phyloP scores from a whole-genome alignment of 345 rosid genomes.

The Sisymbrium irio region DNA sequence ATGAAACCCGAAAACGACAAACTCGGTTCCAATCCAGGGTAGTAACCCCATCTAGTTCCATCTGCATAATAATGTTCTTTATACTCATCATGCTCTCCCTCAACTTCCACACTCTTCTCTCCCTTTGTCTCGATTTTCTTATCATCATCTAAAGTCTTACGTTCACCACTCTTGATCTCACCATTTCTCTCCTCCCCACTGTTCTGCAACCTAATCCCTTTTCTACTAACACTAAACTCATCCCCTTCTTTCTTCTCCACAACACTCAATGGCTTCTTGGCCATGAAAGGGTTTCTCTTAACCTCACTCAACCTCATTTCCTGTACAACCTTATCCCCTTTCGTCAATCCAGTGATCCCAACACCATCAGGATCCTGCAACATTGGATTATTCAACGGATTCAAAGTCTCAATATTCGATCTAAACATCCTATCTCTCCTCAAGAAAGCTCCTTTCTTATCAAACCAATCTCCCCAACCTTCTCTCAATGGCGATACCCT shows the following conservation, averaged over 20 bases:
- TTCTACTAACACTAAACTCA: conserved; percentile 18
- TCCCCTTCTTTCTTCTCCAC: conserved; percentile 21
- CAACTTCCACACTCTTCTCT: conserved; percentile 21
- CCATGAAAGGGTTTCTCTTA: conserved; percentile 56
- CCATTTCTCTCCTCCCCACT: conserved; percentile 15
- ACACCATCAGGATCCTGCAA: conserved; percentile 92
- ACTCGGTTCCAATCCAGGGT: conserved; percentile 67
- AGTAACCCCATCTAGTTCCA: conserved; percentile 94
- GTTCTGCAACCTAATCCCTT: conserved; percentile 27
- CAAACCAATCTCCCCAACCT: conserved; percentile 98
- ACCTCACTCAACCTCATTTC: conserved; percentile 64
- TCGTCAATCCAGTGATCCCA: conserved; percentile 67
- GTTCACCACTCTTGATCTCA: conserved; percentile 50
- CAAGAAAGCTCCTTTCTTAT: conserved; percentile 84
- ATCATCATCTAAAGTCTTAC: conserved; percentile 47
- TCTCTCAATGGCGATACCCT: conserved; percentile 65
- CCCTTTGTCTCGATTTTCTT: conserved; percentile 12
- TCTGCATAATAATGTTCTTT: conserved; percentile 66
- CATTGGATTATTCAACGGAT: conserved; percentile 77
- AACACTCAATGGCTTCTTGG: conserved; percentile 62
- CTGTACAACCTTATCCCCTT: conserved; percentile 73
- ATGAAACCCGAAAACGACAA: conserved; percentile 69
- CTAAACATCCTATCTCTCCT: conserved; percentile 83
- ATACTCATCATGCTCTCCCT: conserved; percentile 40
- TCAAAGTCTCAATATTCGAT: conserved; percentile 70